Evolutionary conservation across 2,329 filamentous ascomycete genomes (phyloP).

Genomic region (Cladobotryum mycophilum): DNA sequence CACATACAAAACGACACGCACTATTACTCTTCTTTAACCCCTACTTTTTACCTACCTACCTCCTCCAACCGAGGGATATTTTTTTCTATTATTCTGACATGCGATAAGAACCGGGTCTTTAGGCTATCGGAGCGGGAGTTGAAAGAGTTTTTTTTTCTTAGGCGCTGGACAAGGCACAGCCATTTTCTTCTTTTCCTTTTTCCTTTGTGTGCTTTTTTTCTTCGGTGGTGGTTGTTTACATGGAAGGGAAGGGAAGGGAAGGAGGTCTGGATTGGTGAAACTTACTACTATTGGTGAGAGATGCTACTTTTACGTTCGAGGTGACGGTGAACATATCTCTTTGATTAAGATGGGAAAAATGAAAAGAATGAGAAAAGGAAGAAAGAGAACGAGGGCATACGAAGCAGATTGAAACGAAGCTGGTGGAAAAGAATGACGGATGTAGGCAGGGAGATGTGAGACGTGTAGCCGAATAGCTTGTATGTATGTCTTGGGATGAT

Average conservation of each 20-base stretch:
- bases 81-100: conserved; percentile 7
- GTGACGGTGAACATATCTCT: neutral
- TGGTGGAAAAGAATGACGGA: too few species aligned
- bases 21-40: conserved; percentile 1
- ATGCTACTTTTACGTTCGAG: neutral
- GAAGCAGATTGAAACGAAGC: neutral
- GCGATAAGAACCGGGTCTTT: conserved; percentile 17
- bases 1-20: conserved; percentile 1
- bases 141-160: conserved; percentile 20
- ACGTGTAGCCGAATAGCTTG: neutral
- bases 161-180: conserved; percentile 19
- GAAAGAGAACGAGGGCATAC: neutral
- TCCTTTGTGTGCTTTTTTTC: conserved; percentile 7
- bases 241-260: neutral
- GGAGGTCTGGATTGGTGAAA: too few species aligned
- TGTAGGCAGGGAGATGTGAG: neutral
- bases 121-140: conserved; percentile 25
- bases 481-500: neutral
- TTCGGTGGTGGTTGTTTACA: conserved; percentile 7
- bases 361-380: neutral
- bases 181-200: neutral
- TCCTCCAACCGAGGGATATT: neutral
- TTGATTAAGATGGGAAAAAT: neutral
- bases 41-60: neutral
- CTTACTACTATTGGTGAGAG: neutral